phyloP scores from a whole-genome alignment of 2,329 filamentous ascomycete genomes.

The Diaporthe sp. region DNA sequence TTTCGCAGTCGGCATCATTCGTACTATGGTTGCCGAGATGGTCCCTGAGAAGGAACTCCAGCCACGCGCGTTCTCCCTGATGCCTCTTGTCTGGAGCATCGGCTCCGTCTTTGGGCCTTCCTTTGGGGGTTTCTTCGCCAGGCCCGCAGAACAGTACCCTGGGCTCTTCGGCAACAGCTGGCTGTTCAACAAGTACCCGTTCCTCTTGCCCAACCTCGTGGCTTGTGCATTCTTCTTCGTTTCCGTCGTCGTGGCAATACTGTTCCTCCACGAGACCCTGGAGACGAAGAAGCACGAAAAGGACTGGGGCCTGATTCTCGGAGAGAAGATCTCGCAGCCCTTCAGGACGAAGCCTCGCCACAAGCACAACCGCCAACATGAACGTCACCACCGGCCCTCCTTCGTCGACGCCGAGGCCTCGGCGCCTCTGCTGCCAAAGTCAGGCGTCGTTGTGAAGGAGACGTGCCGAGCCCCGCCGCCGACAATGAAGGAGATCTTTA shows the following conservation, averaged over 20 bases:
- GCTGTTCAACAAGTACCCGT: conserved; percentile 83
- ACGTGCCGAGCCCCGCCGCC: conserved; percentile 39
- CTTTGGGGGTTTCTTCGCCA: conserved; percentile 87
- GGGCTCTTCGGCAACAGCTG: conserved; percentile 72
- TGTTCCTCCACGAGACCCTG: conserved; percentile 91
- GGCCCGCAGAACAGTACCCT: conserved; percentile 81
- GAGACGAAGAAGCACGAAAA: conserved; percentile 73
- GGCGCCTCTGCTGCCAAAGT: conserved; percentile 60
- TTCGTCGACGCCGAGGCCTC: conserved; percentile 68
- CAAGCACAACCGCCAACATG: conserved; percentile 37
- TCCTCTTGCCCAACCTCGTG: conserved; percentile 84
- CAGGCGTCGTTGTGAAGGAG: conserved; percentile 30
- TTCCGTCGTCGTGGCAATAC: conserved; percentile 76
- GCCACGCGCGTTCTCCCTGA: conserved; percentile 88
- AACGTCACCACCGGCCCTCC: conserved; percentile 52
- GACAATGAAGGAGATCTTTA: conserved; percentile 73
- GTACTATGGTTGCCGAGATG: conserved; percentile 93
- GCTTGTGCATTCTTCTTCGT: conserved; percentile 80
- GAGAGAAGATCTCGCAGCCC: conserved; percentile 67
- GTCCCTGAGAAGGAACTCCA: conserved; percentile 89
- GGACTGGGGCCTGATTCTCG: conserved; percentile 82
- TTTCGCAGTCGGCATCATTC: conserved; percentile 85
- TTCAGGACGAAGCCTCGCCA: conserved; percentile 42
- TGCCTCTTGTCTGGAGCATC: conserved; percentile 90
- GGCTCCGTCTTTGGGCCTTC: conserved; percentile 89